phyloP scores from a whole-genome alignment of 1,139 yeast genomes.

The Pichia sp. region DNA sequence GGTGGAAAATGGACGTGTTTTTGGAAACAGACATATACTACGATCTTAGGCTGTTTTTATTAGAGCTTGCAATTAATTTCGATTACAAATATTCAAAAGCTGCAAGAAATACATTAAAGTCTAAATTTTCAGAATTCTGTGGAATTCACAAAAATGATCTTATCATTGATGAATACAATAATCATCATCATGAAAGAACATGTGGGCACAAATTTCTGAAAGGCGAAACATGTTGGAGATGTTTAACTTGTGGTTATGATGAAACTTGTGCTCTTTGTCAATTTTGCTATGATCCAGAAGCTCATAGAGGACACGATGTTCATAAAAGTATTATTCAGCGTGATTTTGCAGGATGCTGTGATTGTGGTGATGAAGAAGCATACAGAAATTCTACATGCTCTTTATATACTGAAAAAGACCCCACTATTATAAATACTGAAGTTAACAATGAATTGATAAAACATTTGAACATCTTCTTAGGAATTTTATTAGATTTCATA shows the following conservation, averaged over 20 bases:
- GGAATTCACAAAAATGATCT: conserved; percentile 20
- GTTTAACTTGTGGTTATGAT: conserved; percentile 77
- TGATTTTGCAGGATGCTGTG: conserved; percentile 84
- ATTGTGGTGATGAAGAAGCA: conserved; percentile 61
- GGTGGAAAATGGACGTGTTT: neutral
- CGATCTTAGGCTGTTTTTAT: conserved; percentile 13
- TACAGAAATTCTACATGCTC: conserved; percentile 42
- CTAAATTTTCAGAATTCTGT: conserved; percentile 38
- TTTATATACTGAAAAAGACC: conserved; percentile 22
- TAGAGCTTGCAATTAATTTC: conserved; percentile 23
- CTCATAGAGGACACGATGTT: conserved; percentile 72
- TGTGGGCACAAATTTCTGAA: conserved; percentile 70
- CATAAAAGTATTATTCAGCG: conserved; percentile 67
- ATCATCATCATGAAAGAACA: conserved; percentile 61
- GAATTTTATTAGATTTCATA: conserved; percentile 60
- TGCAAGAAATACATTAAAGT: conserved; percentile 40
- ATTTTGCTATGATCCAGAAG: conserved; percentile 63
- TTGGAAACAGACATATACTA: neutral
- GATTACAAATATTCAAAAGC: conserved; percentile 35
- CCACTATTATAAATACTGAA: conserved; percentile 1
- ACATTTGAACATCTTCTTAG: conserved; percentile 42
- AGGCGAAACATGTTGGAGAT: conserved; percentile 85
- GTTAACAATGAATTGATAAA: conserved; percentile 35
- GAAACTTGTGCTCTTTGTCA: conserved; percentile 85
- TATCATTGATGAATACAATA: conserved; percentile 25